A percentile compares a stretch with the other conserved stretches of the same genome.
Conservation (phyloP, 2,329 filamentous ascomycete species). For the Diaporthe nobilis region DNA sequence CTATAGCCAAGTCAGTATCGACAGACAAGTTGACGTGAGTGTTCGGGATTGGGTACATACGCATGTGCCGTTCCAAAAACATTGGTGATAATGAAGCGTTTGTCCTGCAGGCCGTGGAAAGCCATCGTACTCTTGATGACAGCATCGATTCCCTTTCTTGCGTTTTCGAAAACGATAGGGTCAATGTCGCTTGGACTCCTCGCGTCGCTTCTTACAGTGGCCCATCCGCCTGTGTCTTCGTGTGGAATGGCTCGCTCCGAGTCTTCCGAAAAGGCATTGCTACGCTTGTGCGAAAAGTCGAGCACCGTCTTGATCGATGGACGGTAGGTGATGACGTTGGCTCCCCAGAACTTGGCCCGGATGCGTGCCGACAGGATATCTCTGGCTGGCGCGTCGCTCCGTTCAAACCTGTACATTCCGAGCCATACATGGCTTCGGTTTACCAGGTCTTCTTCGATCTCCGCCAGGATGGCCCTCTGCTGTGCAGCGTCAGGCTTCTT, state of each 20-base stretch:
- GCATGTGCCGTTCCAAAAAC: slow-evolving; percentile 96
- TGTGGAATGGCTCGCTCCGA: slow-evolving; percentile 50
- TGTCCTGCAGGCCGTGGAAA: slow-evolving; percentile 75
- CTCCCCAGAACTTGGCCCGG: slow-evolving; percentile 95
- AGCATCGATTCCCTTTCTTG: slow-evolving; percentile 76
- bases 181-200: slow-evolving; percentile 58
- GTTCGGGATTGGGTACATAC: slow-evolving; percentile 69
- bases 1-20: slow-evolving; percentile 59
- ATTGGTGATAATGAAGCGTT: slow-evolving; percentile 90
- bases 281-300: slow-evolving; percentile 55
- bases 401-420: slow-evolving; percentile 68
- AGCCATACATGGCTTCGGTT: slow-evolving; percentile 60
- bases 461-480: slow-evolving; percentile 55
- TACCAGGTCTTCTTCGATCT: slow-evolving; percentile 46
- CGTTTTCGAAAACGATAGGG: slow-evolving; percentile 66
- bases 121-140: slow-evolving; percentile 88
- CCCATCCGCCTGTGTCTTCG: slow-evolving; percentile 16
- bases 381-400: slow-evolving; percentile 77
- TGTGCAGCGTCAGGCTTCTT: slow-evolving; percentile 43
- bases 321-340: slow-evolving; percentile 88
- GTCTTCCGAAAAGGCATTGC: slow-evolving; percentile 52
- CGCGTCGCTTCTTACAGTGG: slow-evolving; percentile 52
- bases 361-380: slow-evolving; percentile 88
- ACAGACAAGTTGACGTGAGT: background rate
- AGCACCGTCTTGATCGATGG: slow-evolving; percentile 77